Conservation (phyloP, 345 rosid genomes). For the Cardiospermum halicacabum region DNA sequence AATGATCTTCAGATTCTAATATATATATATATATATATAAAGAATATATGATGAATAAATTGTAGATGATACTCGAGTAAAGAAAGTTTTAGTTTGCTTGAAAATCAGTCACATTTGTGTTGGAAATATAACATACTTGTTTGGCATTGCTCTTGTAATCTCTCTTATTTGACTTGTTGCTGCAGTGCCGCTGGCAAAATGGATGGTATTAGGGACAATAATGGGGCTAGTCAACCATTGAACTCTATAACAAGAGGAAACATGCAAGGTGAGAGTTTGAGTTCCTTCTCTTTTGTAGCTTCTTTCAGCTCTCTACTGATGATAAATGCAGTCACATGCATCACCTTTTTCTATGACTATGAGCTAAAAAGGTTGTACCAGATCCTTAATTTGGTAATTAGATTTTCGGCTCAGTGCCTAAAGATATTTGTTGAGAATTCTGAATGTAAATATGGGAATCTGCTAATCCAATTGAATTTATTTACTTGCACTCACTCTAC, state of each 20-base stretch:
- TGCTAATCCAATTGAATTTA: neutral
- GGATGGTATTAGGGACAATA: constrained; percentile 16
- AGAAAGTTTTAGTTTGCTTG: neutral
- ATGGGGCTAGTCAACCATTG: constrained; percentile 16
- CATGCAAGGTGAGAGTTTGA: constrained; percentile 20
- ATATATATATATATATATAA: neutral
- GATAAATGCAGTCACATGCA: neutral
- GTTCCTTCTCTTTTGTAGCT: neutral
- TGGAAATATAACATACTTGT: too few relatives aligned
- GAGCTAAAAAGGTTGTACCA: neutral
- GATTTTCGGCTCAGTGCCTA: neutral
- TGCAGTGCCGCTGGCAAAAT: constrained; percentile 21
- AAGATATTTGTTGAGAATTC: neutral
- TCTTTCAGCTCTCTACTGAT: neutral
- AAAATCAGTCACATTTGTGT: neutral
- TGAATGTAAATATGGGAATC: neutral
- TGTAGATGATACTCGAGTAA: neutral
- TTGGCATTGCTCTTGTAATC: constrained; percentile 6
- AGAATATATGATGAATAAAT: neutral
- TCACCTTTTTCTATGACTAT: neutral
- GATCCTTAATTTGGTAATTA: neutral
- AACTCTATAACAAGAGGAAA: constrained; percentile 2
- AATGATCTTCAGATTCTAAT: neutral
- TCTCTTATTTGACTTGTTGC: constrained; percentile 3
- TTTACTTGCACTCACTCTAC: too few relatives aligned